Conservation (phyloP, 805 yeast species). For the Yamadazyma olivae region DNA sequence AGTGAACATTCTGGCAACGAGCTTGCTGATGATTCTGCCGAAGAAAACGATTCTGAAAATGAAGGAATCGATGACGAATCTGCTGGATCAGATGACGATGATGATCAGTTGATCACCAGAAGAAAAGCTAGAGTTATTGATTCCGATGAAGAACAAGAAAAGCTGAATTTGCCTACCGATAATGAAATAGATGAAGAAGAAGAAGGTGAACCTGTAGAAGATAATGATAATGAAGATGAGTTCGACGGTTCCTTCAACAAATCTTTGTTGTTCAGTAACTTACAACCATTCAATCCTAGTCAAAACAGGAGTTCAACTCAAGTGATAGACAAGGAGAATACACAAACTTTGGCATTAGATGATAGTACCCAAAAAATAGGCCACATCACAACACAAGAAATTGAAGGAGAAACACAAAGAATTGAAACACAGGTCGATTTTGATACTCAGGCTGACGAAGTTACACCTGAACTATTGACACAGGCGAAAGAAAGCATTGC, state of each 20-base stretch:
- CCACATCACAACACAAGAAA: neutral
- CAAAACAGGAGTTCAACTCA: neutral
- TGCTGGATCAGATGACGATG: conserved; percentile 19
- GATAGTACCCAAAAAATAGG: neutral
- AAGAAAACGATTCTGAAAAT: conserved; percentile 14
- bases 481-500: conserved; percentile 21
- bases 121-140: conserved; percentile 14
- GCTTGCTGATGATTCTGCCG: conserved; percentile 16
- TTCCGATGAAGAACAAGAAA: conserved; percentile 4
- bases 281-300: conserved; percentile 1
- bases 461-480: conserved; percentile 21
- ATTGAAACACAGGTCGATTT: conserved; percentile 1
- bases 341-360: neutral
- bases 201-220: conserved; percentile 14
- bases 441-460: conserved; percentile 9
- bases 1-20: conserved; percentile 11
- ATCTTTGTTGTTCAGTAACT: conserved; percentile 11
- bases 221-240: neutral
- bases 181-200: conserved; percentile 1
- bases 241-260: conserved; percentile 6
- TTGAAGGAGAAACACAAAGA: conserved; percentile 1
- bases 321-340: neutral
- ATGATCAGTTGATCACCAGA: conserved; percentile 10
- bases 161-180: too few relatives aligned
- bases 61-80: conserved; percentile 11